Percentiles rank a stretch among this genome's conserved stretches.
These are phyloP conservation scores for Elymus sibiricus DNA, from an alignment of 176 grass and related monocot species.

Conservation along the genomic window DNA sequence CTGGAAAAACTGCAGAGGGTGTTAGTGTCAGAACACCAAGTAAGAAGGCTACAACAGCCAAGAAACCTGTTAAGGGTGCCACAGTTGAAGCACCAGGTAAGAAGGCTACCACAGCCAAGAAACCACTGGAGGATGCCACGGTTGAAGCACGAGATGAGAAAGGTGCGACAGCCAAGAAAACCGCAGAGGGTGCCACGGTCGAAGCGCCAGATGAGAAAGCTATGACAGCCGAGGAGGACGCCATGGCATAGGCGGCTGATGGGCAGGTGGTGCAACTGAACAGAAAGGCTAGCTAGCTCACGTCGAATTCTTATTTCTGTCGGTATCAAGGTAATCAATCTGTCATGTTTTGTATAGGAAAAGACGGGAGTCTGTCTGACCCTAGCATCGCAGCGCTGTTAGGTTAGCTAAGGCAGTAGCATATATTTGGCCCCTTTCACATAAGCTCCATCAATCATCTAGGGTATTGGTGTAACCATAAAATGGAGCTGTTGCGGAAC, in stretches of 20 bases:
- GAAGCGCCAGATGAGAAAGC: constrained; percentile 5
- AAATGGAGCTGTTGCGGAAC: not conserved
- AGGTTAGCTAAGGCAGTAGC: constrained; percentile 31
- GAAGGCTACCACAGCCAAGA: not conserved
- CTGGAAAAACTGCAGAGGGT: not conserved
- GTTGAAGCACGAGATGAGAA: not conserved
- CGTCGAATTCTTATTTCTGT: constrained; percentile 10
- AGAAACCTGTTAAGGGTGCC: not conserved
- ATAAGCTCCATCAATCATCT: constrained; percentile 3
- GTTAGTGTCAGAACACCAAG: not conserved
- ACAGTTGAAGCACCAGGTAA: not conserved
- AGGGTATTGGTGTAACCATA: constrained; percentile 9
- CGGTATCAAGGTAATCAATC: constrained; percentile 21
- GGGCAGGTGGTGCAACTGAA: constrained; percentile 25
- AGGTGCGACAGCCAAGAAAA: not conserved
- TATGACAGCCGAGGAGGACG: not conserved
- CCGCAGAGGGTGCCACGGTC: not conserved
- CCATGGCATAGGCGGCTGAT: not conserved
- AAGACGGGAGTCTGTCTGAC: constrained; percentile 22
- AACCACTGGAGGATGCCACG: not conserved
- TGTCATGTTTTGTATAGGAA: constrained; percentile 46
- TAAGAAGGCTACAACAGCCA: not conserved
- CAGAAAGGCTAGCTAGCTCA: constrained; percentile 8
- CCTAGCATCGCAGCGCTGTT: constrained; percentile 25
- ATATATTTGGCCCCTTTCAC: not conserved